phyloP scores from a whole-genome alignment of 805 yeast genomes.

The Yarrowia osloensis region DNA sequence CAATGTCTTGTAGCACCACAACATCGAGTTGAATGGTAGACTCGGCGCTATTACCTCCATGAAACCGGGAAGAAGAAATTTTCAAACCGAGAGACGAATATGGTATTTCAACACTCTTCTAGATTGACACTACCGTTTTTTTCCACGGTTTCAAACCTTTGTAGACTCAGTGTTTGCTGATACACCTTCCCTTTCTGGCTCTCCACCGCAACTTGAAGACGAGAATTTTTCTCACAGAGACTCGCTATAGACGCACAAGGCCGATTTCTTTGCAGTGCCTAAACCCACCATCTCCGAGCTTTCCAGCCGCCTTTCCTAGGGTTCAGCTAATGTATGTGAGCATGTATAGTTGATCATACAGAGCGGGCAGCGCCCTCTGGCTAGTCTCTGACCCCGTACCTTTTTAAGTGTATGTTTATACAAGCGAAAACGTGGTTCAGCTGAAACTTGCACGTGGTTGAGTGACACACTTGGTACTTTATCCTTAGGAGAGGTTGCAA shows the following conservation, averaged over 20 bases:
- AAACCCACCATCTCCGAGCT: background rate
- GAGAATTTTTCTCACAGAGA: background rate
- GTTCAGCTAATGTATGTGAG: background rate
- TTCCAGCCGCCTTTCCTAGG: background rate
- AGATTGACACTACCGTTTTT: background rate
- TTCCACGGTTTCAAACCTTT: background rate
- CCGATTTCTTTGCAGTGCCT: background rate
- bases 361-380: too few species aligned
- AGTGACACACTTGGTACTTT: too few species aligned
- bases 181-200: background rate
- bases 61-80: background rate
- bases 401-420: background rate
- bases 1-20: too few species aligned
- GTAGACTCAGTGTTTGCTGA: background rate
- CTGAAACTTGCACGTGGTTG: background rate
- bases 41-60: background rate
- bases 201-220: background rate
- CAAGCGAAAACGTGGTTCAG: background rate
- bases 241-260: background rate
- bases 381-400: too few species aligned
- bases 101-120: background rate
- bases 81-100: background rate
- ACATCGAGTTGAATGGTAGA: too few species aligned
- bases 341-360: background rate
- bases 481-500: too few species aligned